These are phyloP conservation scores for Russula ochroleuca DNA, from an alignment of 768 basidiomycete genomes.

Conservation along the genomic window DNA sequence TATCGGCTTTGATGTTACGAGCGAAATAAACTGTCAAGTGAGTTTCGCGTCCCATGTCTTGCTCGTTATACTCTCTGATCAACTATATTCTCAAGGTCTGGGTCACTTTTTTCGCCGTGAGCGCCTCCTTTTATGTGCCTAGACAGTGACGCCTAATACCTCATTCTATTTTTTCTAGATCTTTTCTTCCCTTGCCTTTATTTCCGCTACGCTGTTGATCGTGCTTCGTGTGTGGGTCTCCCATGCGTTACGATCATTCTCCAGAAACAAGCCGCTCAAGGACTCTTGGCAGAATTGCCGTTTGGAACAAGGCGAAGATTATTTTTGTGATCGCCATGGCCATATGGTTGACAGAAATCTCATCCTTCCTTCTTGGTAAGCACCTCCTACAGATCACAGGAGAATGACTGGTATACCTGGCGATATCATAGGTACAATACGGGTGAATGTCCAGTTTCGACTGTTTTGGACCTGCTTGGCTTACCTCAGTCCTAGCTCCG, in stretches of 20 bases:
- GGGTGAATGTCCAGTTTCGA: neutral
- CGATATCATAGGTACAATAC: neutral
- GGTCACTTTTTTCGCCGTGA: too few relatives aligned
- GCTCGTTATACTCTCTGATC: too few relatives aligned
- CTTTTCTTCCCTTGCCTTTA: neutral
- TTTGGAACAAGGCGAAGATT: slow-evolving; percentile 8
- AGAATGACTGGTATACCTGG: neutral
- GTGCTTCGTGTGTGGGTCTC: slow-evolving; percentile 6
- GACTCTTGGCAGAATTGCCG: neutral
- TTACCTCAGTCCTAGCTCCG: neutral
- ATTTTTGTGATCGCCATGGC: neutral
- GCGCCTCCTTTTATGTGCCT: too few relatives aligned
- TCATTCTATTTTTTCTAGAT: neutral
- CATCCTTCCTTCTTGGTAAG: slow-evolving; percentile 10
- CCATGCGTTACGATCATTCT: neutral
- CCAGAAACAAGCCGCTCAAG: neutral
- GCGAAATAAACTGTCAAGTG: slow-evolving; percentile 2
- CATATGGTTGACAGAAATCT: neutral
- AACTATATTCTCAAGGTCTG: too few relatives aligned
- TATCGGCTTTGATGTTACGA: neutral
- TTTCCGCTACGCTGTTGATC: neutral
- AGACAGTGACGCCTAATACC: too few relatives aligned
- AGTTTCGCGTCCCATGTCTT: neutral
- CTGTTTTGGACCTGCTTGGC: neutral
- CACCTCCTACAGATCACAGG: neutral